Percentiles rank a stretch among this genome's conserved stretches.
Conservation (phyloP, 306 rosid genomes). For the Lupinus albus region DNA sequence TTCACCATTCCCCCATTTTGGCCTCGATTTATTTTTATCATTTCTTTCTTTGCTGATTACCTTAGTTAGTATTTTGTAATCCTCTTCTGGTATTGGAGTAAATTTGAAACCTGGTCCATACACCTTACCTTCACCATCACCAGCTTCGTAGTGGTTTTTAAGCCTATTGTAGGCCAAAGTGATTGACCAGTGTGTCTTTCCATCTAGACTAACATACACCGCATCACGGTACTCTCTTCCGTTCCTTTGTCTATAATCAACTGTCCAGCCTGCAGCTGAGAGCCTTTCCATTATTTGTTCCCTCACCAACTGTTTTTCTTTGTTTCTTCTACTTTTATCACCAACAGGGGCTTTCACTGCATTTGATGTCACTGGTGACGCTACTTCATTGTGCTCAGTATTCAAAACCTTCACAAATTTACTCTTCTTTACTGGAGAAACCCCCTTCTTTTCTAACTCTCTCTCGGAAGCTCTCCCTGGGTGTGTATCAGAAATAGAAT, state of each 20-base stretch:
- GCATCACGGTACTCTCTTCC: slow-evolving; percentile 66
- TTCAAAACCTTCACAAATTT: slow-evolving; percentile 38
- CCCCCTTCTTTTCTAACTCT: slow-evolving; percentile 31
- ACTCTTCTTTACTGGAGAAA: slow-evolving; percentile 42
- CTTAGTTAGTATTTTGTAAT: slow-evolving; percentile 58
- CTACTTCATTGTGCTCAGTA: slow-evolving; percentile 40
- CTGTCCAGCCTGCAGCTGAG: slow-evolving; percentile 82
- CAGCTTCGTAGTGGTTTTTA: slow-evolving; percentile 63
- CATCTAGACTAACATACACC: slow-evolving; percentile 77
- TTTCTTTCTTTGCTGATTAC: slow-evolving; percentile 45
- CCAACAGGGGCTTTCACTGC: slow-evolving; percentile 15
- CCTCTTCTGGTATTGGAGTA: slow-evolving; percentile 71
- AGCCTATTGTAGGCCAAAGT: slow-evolving; percentile 85
- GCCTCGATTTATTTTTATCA: slow-evolving; percentile 29
- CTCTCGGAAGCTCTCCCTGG: slow-evolving; percentile 40
- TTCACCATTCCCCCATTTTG: slow-evolving; percentile 38
- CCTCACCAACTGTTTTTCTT: slow-evolving; percentile 62
- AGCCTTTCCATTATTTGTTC: slow-evolving; percentile 63
- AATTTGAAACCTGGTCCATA: slow-evolving; percentile 68
- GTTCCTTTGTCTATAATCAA: slow-evolving; percentile 73
- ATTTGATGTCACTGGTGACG: slow-evolving; percentile 39
- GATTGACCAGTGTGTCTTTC: slow-evolving; percentile 89
- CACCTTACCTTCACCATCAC: slow-evolving; percentile 55
- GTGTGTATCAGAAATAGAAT: slow-evolving; percentile 35
- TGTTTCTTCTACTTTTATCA: slow-evolving; percentile 15